Evolutionary conservation across 352 stramenopile genomes (phyloP), one percentile per base, ranked within the genome.

Genomic region (Phytophthora pistaciae): DNA sequence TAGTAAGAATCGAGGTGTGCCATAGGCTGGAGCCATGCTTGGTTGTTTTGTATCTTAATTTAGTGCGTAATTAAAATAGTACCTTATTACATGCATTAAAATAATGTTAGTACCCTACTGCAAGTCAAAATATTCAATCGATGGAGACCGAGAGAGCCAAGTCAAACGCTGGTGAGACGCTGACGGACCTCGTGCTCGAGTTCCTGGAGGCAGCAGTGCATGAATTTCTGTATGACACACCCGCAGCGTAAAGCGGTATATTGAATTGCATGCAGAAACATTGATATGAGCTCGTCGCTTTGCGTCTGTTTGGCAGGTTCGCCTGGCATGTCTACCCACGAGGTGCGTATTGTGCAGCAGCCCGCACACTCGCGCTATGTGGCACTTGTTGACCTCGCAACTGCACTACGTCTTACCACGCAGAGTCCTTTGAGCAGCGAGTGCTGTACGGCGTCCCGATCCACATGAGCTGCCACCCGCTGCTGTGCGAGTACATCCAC

Each of bases 401-500:
- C 48, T 52, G 14, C 48, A 27, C 38, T 44, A 50, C 14, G 31
- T 36, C 13, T 31, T 67, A 44, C 6, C 5, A 21, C 11, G 27
- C 61, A 91, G 86, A 92, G 60, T 64, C 86, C 0, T 96, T 95
- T 60, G 80, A 89, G 59, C 74, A 60, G 48, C 78, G 85, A 14
- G 77, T 82, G 40, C 70, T 94, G 44, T 96, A 95, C 58, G 75
- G 86, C 53, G 84, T 96, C 5, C 89, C 89, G n/a, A 78, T 93
- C 40, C 84, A 94, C 67, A 93, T 93, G 83, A 90, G 61, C 56
- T 81, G 86, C 9, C 87, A 96, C 59, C 89, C 85, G 27, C 62
- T 79, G 54, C 72, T 96, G 52, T 85, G 83, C 44, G 84, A 93
- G 68, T 96, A 96, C 70, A 87, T 96, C 54, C 77, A 88, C 69